Conservation (phyloP, 208 protist genomes). For the Crithidia mellificae region DNA sequence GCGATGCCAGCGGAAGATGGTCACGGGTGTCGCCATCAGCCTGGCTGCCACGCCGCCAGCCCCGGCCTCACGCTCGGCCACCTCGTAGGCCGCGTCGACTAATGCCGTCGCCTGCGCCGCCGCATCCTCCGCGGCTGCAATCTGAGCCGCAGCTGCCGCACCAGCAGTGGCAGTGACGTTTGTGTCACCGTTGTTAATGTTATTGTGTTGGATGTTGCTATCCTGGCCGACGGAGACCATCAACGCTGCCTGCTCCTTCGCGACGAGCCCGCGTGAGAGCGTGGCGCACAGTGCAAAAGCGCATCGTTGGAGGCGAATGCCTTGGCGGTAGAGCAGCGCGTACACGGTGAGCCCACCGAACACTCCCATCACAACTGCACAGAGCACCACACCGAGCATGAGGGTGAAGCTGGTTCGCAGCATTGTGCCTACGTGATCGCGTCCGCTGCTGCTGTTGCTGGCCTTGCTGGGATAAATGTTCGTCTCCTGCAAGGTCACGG, state of each 20-base stretch:
- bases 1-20: slow-evolving; percentile 14
- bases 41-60: too few species aligned
- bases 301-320: slow-evolving; percentile 16
- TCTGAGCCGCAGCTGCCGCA: neutral
- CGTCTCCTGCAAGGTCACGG: slow-evolving; percentile 20
- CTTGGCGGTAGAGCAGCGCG: slow-evolving; percentile 12
- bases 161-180: neutral
- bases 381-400: slow-evolving; percentile 9
- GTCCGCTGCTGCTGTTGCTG: too few species aligned
- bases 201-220: too few species aligned
- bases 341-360: slow-evolving; percentile 16
- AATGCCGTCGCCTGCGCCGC: too few species aligned
- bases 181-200: too few species aligned
- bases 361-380: slow-evolving; percentile 18
- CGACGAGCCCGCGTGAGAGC: neutral
- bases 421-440: slow-evolving; percentile 27
- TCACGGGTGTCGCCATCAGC: neutral
- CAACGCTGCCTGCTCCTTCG: neutral
- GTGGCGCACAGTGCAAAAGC: slow-evolving; percentile 24
- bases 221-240: too few species aligned
- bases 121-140: neutral
- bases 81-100: too few species aligned
- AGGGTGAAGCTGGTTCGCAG: slow-evolving; percentile 24
- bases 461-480: neutral
- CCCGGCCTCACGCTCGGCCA: too few species aligned